phyloP scores from a whole-genome alignment of 1,284 basidiomycete species.

The Ceratobasidium sp. region DNA sequence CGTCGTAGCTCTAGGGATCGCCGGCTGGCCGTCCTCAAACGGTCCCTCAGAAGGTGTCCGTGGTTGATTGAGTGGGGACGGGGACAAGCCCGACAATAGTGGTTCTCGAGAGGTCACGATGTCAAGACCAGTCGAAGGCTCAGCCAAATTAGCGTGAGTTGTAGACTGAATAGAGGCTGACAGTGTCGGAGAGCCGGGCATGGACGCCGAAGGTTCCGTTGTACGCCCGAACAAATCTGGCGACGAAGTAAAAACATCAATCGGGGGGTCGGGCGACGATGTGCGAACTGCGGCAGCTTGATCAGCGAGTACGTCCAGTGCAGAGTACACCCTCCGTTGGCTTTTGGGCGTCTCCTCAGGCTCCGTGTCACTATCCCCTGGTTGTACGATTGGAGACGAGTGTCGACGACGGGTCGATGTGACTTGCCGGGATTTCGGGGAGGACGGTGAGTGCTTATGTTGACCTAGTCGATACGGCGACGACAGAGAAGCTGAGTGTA shows the following conservation, averaged over 20 bases:
- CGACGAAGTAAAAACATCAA: conserved; percentile 1
- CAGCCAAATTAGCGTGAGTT: not conserved
- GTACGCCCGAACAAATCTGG: not conserved
- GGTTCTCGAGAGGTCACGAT: too few species aligned
- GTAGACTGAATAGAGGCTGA: not conserved
- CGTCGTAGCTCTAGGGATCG: not conserved
- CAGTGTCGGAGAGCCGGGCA: conserved; percentile 5
- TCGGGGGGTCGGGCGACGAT: conserved; percentile 30
- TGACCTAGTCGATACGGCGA: conserved; percentile 25
- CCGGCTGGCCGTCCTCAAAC: not conserved
- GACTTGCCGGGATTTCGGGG: not conserved
- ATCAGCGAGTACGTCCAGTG: conserved; percentile 37
- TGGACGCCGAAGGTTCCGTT: not conserved
- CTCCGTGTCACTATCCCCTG: conserved; percentile 39
- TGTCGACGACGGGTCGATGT: conserved; percentile 19
- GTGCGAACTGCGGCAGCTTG: conserved; percentile 39
- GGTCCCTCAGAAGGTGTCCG: conserved; percentile 6
- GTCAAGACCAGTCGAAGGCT: conserved; percentile 2
- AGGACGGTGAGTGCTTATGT: conserved; percentile 3
- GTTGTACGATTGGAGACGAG: conserved; percentile 21
- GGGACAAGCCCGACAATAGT: too few species aligned
- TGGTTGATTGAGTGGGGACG: not conserved
- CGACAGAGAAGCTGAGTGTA: conserved; percentile 30
- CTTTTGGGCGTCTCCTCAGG: conserved; percentile 24
- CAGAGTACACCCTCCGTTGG: conserved; percentile 35